Percentiles rank a stretch among this genome's conserved stretches.
Conservation (phyloP, 805 yeast species). For the Blastobotrys peoriensis region DNA sequence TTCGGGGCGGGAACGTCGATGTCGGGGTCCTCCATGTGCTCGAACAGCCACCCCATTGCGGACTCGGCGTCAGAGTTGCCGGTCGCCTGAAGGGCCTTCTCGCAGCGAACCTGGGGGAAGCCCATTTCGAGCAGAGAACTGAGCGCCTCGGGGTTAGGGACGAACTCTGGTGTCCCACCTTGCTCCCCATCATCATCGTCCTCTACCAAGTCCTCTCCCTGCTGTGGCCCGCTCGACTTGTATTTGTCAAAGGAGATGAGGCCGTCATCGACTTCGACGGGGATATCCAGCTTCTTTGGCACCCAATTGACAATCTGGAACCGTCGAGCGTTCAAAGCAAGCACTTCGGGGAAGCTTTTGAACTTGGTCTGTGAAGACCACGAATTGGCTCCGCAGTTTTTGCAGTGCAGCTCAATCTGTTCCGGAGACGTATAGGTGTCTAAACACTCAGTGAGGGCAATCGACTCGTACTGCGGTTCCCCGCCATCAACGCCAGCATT, state of each 20-base stretch:
- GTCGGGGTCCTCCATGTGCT: constrained; percentile 78
- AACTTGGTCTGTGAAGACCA: constrained; percentile 45
- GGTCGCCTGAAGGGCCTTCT: constrained; percentile 64
- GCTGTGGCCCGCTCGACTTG: constrained; percentile 37
- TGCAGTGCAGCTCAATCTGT: constrained; percentile 57
- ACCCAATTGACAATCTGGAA: constrained; percentile 85
- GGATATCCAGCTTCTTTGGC: constrained; percentile 75
- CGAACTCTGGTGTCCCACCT: constrained; percentile 31
- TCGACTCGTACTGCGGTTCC: constrained; percentile 46
- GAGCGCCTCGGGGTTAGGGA: constrained; percentile 50
- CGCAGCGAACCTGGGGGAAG: constrained; percentile 62
- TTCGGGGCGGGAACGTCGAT: constrained; percentile 41
- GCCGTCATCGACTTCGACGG: constrained; percentile 47
- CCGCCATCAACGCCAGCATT: constrained; percentile 25
- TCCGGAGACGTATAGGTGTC: constrained; percentile 42
- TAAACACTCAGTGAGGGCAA: constrained; percentile 47
- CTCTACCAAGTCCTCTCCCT: constrained; percentile 37
- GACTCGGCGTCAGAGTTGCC: constrained; percentile 60
- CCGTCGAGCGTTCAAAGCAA: constrained; percentile 70
- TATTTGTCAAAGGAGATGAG: constrained; percentile 41
- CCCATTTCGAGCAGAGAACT: constrained; percentile 72
- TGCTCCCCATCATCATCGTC: constrained; percentile 28
- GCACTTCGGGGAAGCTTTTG: constrained; percentile 59
- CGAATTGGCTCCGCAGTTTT: constrained; percentile 37
- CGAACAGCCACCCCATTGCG: constrained; percentile 88